Evolutionary conservation across 148 eudicot species (phyloP).

Genomic region (Fallopia convolvulus): DNA sequence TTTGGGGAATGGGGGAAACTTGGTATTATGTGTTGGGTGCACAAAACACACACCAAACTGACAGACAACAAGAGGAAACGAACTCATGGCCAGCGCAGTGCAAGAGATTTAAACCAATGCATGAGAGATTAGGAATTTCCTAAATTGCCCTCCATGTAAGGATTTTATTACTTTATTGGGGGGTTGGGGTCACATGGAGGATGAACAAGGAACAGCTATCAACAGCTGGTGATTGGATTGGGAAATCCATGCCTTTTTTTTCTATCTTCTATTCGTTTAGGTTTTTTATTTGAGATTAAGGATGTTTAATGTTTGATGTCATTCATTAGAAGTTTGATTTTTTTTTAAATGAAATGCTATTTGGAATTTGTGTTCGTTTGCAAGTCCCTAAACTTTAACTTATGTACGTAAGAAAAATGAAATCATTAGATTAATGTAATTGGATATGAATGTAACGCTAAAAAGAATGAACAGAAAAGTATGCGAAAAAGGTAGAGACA

Average conservation of each 20-base stretch:
- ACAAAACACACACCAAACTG: neutral
- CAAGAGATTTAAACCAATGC: neutral
- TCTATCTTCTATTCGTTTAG: neutral
- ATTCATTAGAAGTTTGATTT: neutral
- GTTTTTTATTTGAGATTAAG: neutral
- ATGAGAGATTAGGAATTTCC: neutral
- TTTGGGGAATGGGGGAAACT: neutral
- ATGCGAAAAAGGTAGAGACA: neutral
- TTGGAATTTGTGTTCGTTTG: neutral
- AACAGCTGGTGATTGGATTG: slow-evolving; percentile 45
- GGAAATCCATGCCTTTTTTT: neutral
- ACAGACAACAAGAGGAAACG: neutral
- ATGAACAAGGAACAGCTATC: slow-evolving; percentile 66
- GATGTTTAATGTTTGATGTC: neutral
- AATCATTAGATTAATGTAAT: neutral
- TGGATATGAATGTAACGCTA: neutral
- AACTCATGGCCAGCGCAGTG: neutral
- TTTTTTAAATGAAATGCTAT: neutral
- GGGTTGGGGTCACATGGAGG: slow-evolving; percentile 57
- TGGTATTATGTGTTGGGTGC: neutral
- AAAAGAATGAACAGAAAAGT: neutral
- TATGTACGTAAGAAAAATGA: too few relatives aligned
- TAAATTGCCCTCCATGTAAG: neutral
- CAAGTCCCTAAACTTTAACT: too few relatives aligned
- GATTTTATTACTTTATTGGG: neutral